Evolutionary conservation across 225 moss, liverwort and hornwort species (phyloP), one percentile per base, ranked within the genome.

Genomic region (Polytrichum formosum): DNA sequence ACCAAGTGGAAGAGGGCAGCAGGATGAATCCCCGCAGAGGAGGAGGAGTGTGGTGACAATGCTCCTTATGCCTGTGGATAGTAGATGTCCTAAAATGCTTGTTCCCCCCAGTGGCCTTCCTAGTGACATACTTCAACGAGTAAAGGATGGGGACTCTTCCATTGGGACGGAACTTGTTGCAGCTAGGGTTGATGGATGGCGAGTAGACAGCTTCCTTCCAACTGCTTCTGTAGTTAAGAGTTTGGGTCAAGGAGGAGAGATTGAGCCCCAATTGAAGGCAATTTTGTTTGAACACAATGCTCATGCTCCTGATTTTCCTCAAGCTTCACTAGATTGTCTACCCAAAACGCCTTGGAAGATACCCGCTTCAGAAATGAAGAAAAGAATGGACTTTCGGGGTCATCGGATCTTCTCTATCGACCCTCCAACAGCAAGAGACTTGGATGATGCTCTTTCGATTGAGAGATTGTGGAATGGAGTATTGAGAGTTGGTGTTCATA

Each of bases 381-480:
- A 77, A 72, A 85, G 97, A 77, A 73, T 73, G 61, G 94, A 94
- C 73, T 73, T 97, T 10, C 77, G 97, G 62, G 79, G 72, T 66
- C 76, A 76, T 28, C 82, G 97, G 64, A 77, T 97, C 65, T 97
- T 97, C 63, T 92, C 94, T 28, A 91, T 97, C 28, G 97, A 97
- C 54, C 94, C 97, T 27, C 84, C 91, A 37, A 92, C 94, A 26
- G 97, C 97, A 9, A 88, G 88, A 75, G 94, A 97, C 72, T 82
- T 97, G 77, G 97, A 97, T 72, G 97, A 97, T 84, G 97, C 94
- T 54, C 81, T 97, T 77, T 97, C 97, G 21, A 35, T 94, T 26
- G 90, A 97, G 74, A 84, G 72, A 60, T 73, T 91, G 65, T 80
- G 66, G 28, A 81, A 92, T 68, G 97, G 94, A 30, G 66, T 69